Base-by-base conservation (phyloP, 192 early-diverging fungal species). In the Coemansia sp. region DNA sequence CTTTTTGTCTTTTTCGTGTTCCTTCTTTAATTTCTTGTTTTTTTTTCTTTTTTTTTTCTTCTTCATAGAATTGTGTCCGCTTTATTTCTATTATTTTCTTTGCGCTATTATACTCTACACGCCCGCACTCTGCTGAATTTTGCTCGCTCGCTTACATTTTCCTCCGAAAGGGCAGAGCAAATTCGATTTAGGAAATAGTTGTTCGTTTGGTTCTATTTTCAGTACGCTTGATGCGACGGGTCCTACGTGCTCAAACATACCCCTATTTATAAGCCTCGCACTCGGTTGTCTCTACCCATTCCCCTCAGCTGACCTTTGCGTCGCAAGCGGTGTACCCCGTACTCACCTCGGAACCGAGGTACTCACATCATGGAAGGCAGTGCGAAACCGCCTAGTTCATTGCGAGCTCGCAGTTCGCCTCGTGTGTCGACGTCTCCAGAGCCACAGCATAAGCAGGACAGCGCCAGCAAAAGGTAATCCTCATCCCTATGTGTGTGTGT, bases 381-480 rank as follows among this genome's bases (percentile, higher is more conserved):
- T 19, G 34, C 61, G 19, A 42, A 62, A n/a, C 37, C 61, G 12
- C 55, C 29, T 17, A 58, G 55, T 17, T 32, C 55, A 12, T 17
- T 32, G 55, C 27, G 55, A 14, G 5, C 29, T 31, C 55, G 55
- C 55, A 58, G 31, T 17, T 58, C 55, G 29, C 27, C 55, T 5
- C 55, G 55, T 23, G 55, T 15, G 31, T 58, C 55, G 31, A 58
- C 55, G n/a, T 62, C 61, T 42, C 61, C 61, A 5, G 61, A 62
- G 17, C 37, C 34, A 62, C 61, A 62, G 17, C 61, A 62, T 21
- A 62, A 62, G 14, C 34, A 42, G 61, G 34, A 62, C 61, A 37
- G 61, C 61, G 36, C 55, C 55, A 58, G 55, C 55, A 58, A 36
- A 58, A 58, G 55, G 55, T 58, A 58, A 31, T 14, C 4, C 15